A percentile compares a stretch with the other conserved stretches of the same genome.
Conservation (phyloP, 305 asterid genomes). For the Fraxinus platypoda region DNA sequence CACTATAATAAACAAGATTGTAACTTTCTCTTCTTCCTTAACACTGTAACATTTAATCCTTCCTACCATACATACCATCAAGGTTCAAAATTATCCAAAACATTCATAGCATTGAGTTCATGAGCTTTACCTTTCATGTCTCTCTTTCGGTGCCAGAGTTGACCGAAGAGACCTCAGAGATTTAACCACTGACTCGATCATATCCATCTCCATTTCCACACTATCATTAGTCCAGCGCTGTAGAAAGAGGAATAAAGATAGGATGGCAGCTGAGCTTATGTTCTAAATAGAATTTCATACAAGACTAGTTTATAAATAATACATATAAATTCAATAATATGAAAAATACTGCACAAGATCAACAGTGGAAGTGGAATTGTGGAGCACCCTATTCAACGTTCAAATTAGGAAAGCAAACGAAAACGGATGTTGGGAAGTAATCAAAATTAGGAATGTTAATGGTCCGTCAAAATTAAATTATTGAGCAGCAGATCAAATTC, state of each 20-base stretch:
- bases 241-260: constrained; percentile 10
- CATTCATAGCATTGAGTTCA: not conserved
- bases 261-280: constrained; percentile 1
- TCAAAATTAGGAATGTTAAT: not conserved
- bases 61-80: not conserved
- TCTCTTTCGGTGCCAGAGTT: constrained; percentile 67
- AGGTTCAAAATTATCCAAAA: not conserved
- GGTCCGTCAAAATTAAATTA: not conserved
- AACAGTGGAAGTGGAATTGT: not conserved
- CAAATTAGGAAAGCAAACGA: not conserved
- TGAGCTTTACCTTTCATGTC: constrained; percentile 54
- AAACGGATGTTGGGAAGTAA: not conserved
- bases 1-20: not conserved
- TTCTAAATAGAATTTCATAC: not conserved
- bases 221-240: constrained; percentile 76
- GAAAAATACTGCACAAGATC: not conserved
- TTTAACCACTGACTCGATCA: constrained; percentile 62
- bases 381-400: not conserved
- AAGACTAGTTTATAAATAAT: not conserved
- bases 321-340: constrained; percentile 2
- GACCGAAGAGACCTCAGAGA: constrained; percentile 75
- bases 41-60: not conserved
- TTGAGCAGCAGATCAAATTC: not conserved
- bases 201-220: constrained; percentile 74
- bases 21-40: not conserved